Conservation (phyloP, 164 flowering plant genomes). For the Vitis cinerea region DNA sequence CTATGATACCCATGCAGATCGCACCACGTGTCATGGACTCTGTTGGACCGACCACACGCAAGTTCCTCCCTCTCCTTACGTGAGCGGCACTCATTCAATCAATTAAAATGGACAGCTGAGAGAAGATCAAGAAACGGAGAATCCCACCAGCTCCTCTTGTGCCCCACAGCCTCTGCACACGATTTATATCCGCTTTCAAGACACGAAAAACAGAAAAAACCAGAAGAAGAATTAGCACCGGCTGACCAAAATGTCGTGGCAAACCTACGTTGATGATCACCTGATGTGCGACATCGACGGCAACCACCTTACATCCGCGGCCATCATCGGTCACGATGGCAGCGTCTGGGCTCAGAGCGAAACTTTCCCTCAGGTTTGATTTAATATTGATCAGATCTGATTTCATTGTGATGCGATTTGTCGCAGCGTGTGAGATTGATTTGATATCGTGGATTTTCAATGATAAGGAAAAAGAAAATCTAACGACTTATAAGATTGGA, state of each 20-base stretch:
- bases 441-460: too few relatives aligned
- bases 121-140: constrained; percentile 4
- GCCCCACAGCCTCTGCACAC: constrained; percentile 1
- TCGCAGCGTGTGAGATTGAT: too few relatives aligned
- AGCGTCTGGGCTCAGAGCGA: constrained; percentile 65
- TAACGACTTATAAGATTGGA: too few relatives aligned
- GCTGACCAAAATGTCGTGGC: constrained; percentile 36
- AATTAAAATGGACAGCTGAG: constrained; percentile 9
- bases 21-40: too few relatives aligned
- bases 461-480: too few relatives aligned
- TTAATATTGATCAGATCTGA: background rate
- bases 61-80: constrained; percentile 4
- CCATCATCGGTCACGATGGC: constrained; percentile 63
- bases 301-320: constrained; percentile 43
- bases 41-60: too few relatives aligned
- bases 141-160: background rate
- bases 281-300: constrained; percentile 64
- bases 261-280: constrained; percentile 52
- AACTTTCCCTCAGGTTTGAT: constrained; percentile 48
- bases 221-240: background rate
- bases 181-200: constrained; percentile 11
- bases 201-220: background rate
- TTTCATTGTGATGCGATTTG: background rate
- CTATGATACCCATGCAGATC: too few relatives aligned
- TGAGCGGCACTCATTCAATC: constrained; percentile 28